Percentiles rank a stretch among this genome's conserved stretches.
Conservation (phyloP, 2,329 filamentous ascomycete species). For the Xylariales sp. region DNA sequence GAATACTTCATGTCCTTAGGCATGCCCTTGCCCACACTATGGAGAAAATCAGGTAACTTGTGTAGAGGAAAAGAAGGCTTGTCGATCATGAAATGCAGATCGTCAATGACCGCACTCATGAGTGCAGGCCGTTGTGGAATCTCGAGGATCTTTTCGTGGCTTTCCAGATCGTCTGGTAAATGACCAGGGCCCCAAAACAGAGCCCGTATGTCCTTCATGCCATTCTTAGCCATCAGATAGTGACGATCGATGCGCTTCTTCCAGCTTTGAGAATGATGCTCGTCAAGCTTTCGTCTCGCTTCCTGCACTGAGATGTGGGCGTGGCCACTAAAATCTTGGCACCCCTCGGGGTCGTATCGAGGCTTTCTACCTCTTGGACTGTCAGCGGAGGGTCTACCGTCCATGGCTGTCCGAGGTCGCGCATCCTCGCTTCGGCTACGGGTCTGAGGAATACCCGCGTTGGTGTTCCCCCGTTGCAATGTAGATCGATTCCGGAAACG, state of each 20-base stretch:
- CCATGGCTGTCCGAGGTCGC: conserved; percentile 23
- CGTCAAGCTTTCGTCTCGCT: conserved; percentile 69
- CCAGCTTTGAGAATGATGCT: conserved; percentile 87
- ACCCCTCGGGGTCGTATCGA: conserved; percentile 77
- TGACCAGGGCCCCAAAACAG: conserved; percentile 81
- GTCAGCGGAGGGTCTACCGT: conserved; percentile 26
- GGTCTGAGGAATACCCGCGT: conserved; percentile 30
- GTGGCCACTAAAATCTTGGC: conserved; percentile 62
- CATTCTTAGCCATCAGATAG: conserved; percentile 62
- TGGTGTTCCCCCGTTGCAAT: conserved; percentile 33
- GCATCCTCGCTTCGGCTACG: conserved; percentile 56
- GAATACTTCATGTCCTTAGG: conserved; percentile 87
- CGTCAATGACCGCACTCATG: conserved; percentile 74
- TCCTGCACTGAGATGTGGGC: conserved; percentile 71
- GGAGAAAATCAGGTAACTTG: conserved; percentile 77
- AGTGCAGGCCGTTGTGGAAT: conserved; percentile 81
- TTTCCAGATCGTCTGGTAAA: conserved; percentile 73
- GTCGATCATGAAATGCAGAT: conserved; percentile 80
- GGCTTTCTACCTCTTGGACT: conserved; percentile 38
- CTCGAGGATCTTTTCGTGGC: conserved; percentile 78
- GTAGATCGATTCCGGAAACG: conserved; percentile 53
- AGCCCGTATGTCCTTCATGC: conserved; percentile 73
- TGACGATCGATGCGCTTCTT: conserved; percentile 81
- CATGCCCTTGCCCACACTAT: conserved; percentile 94
- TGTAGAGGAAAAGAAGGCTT: conserved; percentile 86